Conservation (phyloP, 495 filamentous ascomycete genomes). For the Cercophora samala region DNA sequence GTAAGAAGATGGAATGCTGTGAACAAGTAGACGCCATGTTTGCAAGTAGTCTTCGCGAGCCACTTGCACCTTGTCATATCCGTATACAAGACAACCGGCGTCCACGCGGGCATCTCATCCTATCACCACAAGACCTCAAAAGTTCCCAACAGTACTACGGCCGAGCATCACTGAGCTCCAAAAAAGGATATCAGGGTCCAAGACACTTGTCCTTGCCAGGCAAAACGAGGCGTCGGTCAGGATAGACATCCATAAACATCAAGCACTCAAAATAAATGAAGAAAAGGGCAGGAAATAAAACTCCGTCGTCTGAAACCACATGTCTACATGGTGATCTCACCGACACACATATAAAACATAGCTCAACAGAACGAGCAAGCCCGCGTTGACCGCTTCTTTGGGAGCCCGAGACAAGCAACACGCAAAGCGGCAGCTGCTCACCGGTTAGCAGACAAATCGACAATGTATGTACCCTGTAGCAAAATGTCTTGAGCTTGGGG, state of each 20-base stretch:
- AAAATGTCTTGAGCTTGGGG: conserved; percentile 12
- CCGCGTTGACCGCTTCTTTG: conserved; percentile 11
- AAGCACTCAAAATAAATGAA: neutral
- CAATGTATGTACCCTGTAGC: neutral
- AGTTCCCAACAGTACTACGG: neutral
- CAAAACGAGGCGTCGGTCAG: neutral
- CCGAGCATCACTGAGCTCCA: neutral
- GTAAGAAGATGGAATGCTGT: neutral
- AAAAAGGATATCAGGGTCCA: neutral
- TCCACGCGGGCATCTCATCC: neutral
- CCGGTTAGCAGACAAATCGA: conserved; percentile 6
- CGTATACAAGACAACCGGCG: neutral
- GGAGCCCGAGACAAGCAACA: conserved; percentile 5
- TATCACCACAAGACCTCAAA: neutral
- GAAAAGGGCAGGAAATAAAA: neutral
- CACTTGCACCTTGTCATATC: neutral
- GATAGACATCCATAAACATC: neutral
- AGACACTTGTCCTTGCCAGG: neutral
- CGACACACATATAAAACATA: neutral
- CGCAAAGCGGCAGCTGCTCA: neutral
- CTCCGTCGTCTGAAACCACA: neutral
- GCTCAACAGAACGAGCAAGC: neutral
- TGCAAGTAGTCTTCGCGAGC: neutral
- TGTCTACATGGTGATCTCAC: neutral
- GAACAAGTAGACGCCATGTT: neutral